Evolutionary conservation across 1,284 basidiomycete genomes (phyloP), one percentile per base, ranked within the genome.

Genomic region (Pseudozyma pruni): DNA sequence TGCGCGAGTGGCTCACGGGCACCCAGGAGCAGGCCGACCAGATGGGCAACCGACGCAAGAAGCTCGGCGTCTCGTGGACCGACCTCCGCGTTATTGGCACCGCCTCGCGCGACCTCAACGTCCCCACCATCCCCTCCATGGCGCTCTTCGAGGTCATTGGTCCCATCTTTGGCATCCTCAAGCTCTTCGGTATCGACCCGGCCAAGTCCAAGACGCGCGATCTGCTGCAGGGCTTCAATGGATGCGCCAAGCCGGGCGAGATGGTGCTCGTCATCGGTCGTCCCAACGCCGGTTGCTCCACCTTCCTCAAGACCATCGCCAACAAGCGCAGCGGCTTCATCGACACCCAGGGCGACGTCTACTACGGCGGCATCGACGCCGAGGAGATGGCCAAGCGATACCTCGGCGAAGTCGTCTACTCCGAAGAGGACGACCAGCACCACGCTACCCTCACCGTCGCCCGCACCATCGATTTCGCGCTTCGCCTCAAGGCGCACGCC

Each of bases 381-480:
- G 78, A 84, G 41, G 85, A 86, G 70, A 87, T 88, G 85, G 67
- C 58, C 50, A 84, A 85, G 78, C 68, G 67, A 7, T 84, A 83
- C 72, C 90, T 87, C 62, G 93, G 92, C 45, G 92, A 94, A 83
- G 90, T 92, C 13, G 88, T 90, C 16, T 94, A 93, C 83, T 93
- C 92, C 75, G 73, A 84, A 64, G 86, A 87, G 61, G 88, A 90
- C 66, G 92, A 92, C 50, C 84, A 89, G 0, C 91, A 91, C 76
- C 90, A 90, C 73, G 88, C 91, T 1, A 88, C 89, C 4, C 84
- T 92, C 20, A 90, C 89, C 38, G 90, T 92, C 14, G 52, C 49
- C 6, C 52, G 67, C 13, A 79, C 78, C 33, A 49, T 79, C 50
- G 72, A 71, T 22, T 75, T 78, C 45, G 78, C 78, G 3, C 50